Evolutionary conservation across 805 yeast genomes (phyloP).

Genomic region (Candida silvatica): DNA sequence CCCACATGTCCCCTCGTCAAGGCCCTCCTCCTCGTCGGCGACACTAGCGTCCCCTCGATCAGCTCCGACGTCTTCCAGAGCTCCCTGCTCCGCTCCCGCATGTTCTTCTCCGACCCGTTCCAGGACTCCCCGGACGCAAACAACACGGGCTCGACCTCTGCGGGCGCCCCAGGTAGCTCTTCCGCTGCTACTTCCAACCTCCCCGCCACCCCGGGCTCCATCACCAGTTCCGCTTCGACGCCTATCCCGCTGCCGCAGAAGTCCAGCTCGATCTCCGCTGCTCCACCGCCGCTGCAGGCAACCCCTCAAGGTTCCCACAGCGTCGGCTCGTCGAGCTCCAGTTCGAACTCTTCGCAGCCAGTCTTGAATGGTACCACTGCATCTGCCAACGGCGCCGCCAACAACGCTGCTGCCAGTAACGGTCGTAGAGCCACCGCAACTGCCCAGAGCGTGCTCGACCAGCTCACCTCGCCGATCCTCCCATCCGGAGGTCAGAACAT

Average conservation of each 20-base stretch:
- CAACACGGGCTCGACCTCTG: too few species aligned
- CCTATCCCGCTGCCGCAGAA: conserved; percentile 2
- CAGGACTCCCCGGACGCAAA: conserved; percentile 6
- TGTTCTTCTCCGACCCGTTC: conserved; percentile 61
- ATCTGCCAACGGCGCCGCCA: not conserved
- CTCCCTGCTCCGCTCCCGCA: conserved; percentile 40
- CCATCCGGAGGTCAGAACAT: conserved; percentile 1
- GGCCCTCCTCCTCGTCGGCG: conserved; percentile 33
- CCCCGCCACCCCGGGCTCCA: conserved; percentile 5
- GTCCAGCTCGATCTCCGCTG: not conserved
- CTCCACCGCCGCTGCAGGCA: not conserved
- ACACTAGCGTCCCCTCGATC: conserved; percentile 7
- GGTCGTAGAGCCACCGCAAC: not conserved
- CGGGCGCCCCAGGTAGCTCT: not conserved
- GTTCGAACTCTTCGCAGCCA: not conserved
- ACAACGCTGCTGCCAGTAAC: not conserved
- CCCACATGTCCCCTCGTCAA: conserved; percentile 32
- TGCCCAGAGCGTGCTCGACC: conserved; percentile 1
- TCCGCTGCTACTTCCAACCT: conserved; percentile 1
- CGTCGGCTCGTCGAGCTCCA: not conserved
- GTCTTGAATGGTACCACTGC: not conserved
- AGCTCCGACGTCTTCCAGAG: too few species aligned
- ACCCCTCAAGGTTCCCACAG: conserved; percentile 2
- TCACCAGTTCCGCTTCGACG: conserved; percentile 2
- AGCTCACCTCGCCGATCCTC: conserved; percentile 1